Conservation (phyloP, 2,329 filamentous ascomycete species). For the Phialophora verrucosa region DNA sequence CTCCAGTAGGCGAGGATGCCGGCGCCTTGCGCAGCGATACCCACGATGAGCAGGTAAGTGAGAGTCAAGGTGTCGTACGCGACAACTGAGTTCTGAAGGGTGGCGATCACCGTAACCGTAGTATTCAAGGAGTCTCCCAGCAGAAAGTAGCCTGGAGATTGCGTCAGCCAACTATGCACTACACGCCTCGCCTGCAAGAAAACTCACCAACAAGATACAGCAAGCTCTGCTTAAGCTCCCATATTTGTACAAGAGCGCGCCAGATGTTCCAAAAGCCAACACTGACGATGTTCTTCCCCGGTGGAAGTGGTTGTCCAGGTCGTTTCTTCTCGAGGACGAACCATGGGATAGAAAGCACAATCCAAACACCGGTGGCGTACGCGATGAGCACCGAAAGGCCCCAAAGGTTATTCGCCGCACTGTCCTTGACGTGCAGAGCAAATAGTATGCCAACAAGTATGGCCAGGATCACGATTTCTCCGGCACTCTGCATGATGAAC, state of each 20-base stretch:
- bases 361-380: conserved; percentile 68
- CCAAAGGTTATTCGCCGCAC: conserved; percentile 68
- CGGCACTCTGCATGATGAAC: conserved; percentile 68
- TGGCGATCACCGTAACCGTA: conserved; percentile 70
- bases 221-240: conserved; percentile 68
- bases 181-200: not conserved
- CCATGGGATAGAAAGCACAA: conserved; percentile 69
- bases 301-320: conserved; percentile 60
- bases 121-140: conserved; percentile 74
- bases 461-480: conserved; percentile 67
- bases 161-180: not conserved
- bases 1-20: conserved; percentile 69
- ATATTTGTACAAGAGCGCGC: conserved; percentile 64
- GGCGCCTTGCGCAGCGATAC: conserved; percentile 66
- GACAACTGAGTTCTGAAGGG: conserved; percentile 69
- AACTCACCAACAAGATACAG: conserved; percentile 65
- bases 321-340: conserved; percentile 69
- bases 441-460: conserved; percentile 70
- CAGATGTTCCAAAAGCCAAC: conserved; percentile 68
- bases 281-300: conserved; percentile 56
- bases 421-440: conserved; percentile 64
- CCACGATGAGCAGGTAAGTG: conserved; percentile 70
- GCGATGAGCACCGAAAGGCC: conserved; percentile 69
- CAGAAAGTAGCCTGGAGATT: conserved; percentile 62
- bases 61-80: conserved; percentile 68